A percentile compares a stretch with the other conserved stretches of the same genome.
These are phyloP conservation scores for Nicotiana otophora DNA, from an alignment of 257 asterid genomes.

Conservation along the genomic window DNA sequence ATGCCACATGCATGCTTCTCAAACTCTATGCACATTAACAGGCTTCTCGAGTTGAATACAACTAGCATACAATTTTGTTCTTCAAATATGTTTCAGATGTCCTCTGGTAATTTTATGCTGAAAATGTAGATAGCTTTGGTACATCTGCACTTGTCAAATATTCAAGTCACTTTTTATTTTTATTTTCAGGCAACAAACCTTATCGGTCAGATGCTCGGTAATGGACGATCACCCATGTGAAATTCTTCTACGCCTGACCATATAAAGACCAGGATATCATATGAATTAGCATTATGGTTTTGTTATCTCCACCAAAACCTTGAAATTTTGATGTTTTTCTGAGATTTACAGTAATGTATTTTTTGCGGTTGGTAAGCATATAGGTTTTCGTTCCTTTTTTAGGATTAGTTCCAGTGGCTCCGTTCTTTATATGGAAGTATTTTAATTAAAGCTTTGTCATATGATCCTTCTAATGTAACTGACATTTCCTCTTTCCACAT, in stretches of 20 bases:
- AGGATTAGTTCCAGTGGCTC: too few species aligned
- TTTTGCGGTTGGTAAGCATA: not conserved
- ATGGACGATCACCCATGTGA: constrained; percentile 26
- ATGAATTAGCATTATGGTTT: not conserved
- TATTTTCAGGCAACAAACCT: constrained; percentile 32
- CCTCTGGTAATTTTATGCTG: not conserved
- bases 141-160: not conserved
- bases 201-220: constrained; percentile 33
- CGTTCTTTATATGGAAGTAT: too few species aligned
- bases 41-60: not conserved
- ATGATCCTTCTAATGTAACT: not conserved
- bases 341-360: not conserved
- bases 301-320: not conserved
- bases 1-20: not conserved
- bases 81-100: not conserved
- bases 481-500: not conserved
- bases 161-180: not conserved
- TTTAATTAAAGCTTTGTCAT: not conserved
- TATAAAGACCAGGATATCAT: not conserved
- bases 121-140: not conserved
- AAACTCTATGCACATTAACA: not conserved
- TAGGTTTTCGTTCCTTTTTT: not conserved
- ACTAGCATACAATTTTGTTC: not conserved
- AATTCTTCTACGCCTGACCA: not conserved
- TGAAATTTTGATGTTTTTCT: not conserved